A percentile compares a stretch with the other conserved stretches of the same genome.
Conservation (phyloP, 192 early-diverging fungal genomes). For the Diversispora epigaea region DNA sequence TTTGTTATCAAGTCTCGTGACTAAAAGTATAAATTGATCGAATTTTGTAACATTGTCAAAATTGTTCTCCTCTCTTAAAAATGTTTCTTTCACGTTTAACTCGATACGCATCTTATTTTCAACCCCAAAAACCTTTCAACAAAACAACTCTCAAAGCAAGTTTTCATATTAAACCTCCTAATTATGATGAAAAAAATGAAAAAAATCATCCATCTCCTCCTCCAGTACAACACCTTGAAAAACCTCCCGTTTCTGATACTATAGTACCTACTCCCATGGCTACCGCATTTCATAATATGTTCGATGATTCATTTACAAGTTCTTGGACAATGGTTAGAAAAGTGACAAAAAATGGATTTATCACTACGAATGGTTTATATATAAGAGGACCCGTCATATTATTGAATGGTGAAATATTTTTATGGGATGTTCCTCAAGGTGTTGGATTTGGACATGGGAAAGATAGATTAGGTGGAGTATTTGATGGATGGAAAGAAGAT, state of each 20-base stretch:
- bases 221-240: neutral
- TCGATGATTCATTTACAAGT: slow-evolving; percentile 44
- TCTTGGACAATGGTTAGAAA: slow-evolving; percentile 45
- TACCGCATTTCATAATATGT: slow-evolving; percentile 59
- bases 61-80: too few relatives aligned
- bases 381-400: slow-evolving; percentile 51
- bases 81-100: too few relatives aligned
- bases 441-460: neutral
- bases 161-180: too few relatives aligned
- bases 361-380: slow-evolving; percentile 48
- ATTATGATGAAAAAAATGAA: too few relatives aligned
- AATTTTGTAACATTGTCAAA: too few relatives aligned
- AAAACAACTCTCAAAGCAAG: too few relatives aligned
- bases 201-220: too few relatives aligned
- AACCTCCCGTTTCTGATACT: neutral
- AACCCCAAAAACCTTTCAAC: too few relatives aligned
- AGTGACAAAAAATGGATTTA: slow-evolving; percentile 56
- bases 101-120: too few relatives aligned
- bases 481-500: slow-evolving; percentile 46
- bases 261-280: slow-evolving; percentile 12
- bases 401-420: slow-evolving; percentile 53
- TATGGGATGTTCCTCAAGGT: slow-evolving; percentile 56
- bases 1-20: too few relatives aligned
- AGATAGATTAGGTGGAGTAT: slow-evolving; percentile 15
- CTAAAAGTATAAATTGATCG: too few relatives aligned